These are phyloP conservation scores for Phoenix dactylifera DNA, from an alignment of 176 grass and related monocot species.

Conservation along the genomic window DNA sequence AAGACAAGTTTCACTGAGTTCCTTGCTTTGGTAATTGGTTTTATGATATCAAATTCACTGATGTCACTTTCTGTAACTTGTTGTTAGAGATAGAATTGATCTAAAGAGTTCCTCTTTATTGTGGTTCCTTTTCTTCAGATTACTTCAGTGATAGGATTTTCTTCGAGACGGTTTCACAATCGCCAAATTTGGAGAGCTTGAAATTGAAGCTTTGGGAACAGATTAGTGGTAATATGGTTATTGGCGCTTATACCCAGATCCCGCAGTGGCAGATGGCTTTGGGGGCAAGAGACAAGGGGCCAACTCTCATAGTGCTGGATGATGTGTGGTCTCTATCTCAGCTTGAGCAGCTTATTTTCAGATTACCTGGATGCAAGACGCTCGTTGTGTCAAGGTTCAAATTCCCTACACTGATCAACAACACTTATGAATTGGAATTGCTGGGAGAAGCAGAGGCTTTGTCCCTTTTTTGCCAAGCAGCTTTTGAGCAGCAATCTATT, in stretches of 20 bases:
- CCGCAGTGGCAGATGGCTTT: conserved; percentile 79
- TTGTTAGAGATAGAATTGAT: too few species aligned
- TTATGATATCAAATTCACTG: too few species aligned
- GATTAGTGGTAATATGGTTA: conserved; percentile 72
- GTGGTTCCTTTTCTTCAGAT: conserved; percentile 37
- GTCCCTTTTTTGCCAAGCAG: conserved; percentile 65
- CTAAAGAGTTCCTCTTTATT: conserved; percentile 2
- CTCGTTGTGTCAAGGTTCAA: conserved; percentile 87
- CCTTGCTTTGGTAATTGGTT: too few species aligned
- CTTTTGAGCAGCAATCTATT: conserved; percentile 52
- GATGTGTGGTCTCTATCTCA: conserved; percentile 82
- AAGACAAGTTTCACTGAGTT: too few species aligned
- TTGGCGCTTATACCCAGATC: conserved; percentile 79
- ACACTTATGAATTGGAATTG: conserved; percentile 70
- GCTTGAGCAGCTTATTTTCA: conserved; percentile 75
- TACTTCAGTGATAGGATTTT: conserved; percentile 78
- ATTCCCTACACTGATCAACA: conserved; percentile 48
- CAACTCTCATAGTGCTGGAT: conserved; percentile 80
- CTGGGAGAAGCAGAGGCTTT: conserved; percentile 74
- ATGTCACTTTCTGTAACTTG: too few species aligned
- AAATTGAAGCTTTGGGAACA: conserved; percentile 88
- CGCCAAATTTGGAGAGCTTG: conserved; percentile 67
- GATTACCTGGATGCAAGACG: conserved; percentile 69
- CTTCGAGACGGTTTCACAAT: conserved; percentile 87
- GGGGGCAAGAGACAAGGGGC: conserved; percentile 52